phyloP scores from a whole-genome alignment of 139 green algal genomes.

The Chlorella sorokiniana region DNA sequence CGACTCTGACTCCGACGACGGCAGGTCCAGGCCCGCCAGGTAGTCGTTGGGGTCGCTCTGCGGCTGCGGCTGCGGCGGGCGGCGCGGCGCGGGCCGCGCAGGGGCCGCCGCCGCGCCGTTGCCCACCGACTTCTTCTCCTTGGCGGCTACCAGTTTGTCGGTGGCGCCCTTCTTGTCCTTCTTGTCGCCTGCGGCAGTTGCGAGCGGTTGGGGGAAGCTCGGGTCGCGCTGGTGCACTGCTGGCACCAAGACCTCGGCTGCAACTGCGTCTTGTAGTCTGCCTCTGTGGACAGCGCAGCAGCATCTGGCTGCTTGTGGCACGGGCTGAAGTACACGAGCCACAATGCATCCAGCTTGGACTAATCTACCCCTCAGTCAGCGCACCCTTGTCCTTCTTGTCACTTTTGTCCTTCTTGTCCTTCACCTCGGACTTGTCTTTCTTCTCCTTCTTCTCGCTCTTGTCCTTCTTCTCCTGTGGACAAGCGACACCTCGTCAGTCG shows the following conservation, averaged over 20 bases:
- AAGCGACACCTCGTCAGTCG: background rate
- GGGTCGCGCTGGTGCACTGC: background rate
- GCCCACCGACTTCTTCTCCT: slow-evolving; percentile 7
- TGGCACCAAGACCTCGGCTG: background rate
- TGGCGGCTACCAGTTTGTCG: slow-evolving; percentile 34
- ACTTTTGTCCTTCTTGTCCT: slow-evolving; percentile 60
- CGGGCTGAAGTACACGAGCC: too few relatives aligned
- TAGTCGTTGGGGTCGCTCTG: slow-evolving; percentile 65
- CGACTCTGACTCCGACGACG: slow-evolving; percentile 73
- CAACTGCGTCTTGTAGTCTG: too few relatives aligned
- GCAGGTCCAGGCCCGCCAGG: slow-evolving; percentile 92
- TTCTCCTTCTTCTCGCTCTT: slow-evolving; percentile 59
- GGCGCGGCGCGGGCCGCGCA: slow-evolving; percentile 12
- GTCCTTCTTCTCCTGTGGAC: slow-evolving; percentile 42
- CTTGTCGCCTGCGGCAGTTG: slow-evolving; percentile 47
- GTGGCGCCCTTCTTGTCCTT: slow-evolving; percentile 54
- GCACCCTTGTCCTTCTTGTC: slow-evolving; percentile 54
- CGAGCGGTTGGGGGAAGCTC: background rate
- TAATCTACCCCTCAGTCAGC: background rate
- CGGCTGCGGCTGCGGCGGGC: slow-evolving; percentile 37
- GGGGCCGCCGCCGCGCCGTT: slow-evolving; percentile 20
- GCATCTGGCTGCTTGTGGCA: too few relatives aligned
- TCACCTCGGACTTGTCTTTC: slow-evolving; percentile 36
- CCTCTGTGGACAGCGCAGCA: too few relatives aligned
- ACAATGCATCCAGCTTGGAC: too few relatives aligned